phyloP scores from a whole-genome alignment of 805 yeast genomes.

The Sungouiozyma intestinalis region DNA sequence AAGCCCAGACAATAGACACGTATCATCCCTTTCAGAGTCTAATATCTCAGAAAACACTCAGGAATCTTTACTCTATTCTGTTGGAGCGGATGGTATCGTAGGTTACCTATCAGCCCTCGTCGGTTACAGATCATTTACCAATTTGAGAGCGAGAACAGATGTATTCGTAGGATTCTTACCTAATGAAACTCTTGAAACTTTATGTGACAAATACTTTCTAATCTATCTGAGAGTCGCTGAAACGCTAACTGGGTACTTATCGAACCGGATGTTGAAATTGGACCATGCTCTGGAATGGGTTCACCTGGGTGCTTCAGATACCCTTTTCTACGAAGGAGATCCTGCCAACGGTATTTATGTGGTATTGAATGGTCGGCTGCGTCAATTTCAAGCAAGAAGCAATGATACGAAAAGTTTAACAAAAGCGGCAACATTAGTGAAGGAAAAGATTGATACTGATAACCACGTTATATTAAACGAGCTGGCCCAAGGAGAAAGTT shows the following conservation, averaged over 20 bases:
- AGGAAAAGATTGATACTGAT: slow-evolving; percentile 3
- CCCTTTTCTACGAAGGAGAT: slow-evolving; percentile 71
- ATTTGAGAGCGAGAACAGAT: slow-evolving; percentile 50
- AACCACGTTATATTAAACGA: slow-evolving; percentile 45
- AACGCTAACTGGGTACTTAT: slow-evolving; percentile 54
- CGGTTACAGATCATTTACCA: slow-evolving; percentile 69
- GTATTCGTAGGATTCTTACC: slow-evolving; percentile 66
- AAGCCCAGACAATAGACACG: not conserved
- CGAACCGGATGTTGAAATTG: slow-evolving; percentile 56
- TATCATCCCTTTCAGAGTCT: not conserved
- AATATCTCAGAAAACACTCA: not conserved
- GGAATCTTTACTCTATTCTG: slow-evolving; percentile 36
- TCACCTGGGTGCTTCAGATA: slow-evolving; percentile 77
- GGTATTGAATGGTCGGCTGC: slow-evolving; percentile 77
- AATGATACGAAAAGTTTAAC: slow-evolving; percentile 15
- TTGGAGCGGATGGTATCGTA: slow-evolving; percentile 70
- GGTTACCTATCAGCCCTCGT: slow-evolving; percentile 78
- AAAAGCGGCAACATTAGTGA: slow-evolving; percentile 8
- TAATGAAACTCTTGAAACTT: slow-evolving; percentile 46
- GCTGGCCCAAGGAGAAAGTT: slow-evolving; percentile 86
- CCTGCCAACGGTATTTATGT: slow-evolving; percentile 85
- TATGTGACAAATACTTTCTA: slow-evolving; percentile 67
- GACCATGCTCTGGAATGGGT: slow-evolving; percentile 96
- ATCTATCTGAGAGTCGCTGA: slow-evolving; percentile 72
- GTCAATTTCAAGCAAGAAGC: slow-evolving; percentile 38